A percentile compares a stretch with the other conserved stretches of the same genome.
Evolutionary conservation across 805 yeast genomes (phyloP).

Genomic region (Schwanniomyces sp.): DNA sequence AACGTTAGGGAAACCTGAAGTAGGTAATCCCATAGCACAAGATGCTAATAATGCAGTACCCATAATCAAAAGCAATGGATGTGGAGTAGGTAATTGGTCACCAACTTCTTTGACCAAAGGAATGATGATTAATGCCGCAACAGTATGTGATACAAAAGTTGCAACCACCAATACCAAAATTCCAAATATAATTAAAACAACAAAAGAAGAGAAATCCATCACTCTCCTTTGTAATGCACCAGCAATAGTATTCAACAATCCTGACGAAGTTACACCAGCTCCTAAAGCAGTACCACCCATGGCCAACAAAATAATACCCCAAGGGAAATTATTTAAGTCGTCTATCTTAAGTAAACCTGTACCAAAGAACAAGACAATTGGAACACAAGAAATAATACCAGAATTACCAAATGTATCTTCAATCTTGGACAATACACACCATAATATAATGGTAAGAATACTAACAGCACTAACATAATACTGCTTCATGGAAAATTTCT

Average conservation of each 20-base stretch:
- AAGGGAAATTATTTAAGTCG: conserved; percentile 52
- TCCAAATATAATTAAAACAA: conserved; percentile 46
- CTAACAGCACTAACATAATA: conserved; percentile 42
- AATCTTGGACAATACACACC: conserved; percentile 48
- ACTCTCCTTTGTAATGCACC: conserved; percentile 42
- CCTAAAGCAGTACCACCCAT: conserved; percentile 60
- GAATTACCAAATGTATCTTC: conserved; percentile 46
- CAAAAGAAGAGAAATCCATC: conserved; percentile 42
- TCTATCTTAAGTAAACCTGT: conserved; percentile 48
- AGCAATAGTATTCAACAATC: conserved; percentile 48
- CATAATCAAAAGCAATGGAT: conserved; percentile 40
- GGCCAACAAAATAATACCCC: conserved; percentile 54
- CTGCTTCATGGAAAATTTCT: conserved; percentile 45
- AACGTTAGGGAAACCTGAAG: conserved; percentile 45
- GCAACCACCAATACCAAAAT: conserved; percentile 40
- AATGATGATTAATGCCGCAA: conserved; percentile 42
- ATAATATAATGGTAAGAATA: conserved; percentile 43
- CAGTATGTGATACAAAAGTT: conserved; percentile 45
- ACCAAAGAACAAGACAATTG: conserved; percentile 49
- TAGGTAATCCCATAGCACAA: conserved; percentile 47
- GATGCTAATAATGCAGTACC: conserved; percentile 42
- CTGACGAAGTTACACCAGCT: conserved; percentile 50
- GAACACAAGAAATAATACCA: conserved; percentile 49
- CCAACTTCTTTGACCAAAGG: conserved; percentile 45
- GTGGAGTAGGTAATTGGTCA: conserved; percentile 34